Base-by-base conservation (phyloP, 352 stramenopile species). In the Pythium utonaiense region DNA sequence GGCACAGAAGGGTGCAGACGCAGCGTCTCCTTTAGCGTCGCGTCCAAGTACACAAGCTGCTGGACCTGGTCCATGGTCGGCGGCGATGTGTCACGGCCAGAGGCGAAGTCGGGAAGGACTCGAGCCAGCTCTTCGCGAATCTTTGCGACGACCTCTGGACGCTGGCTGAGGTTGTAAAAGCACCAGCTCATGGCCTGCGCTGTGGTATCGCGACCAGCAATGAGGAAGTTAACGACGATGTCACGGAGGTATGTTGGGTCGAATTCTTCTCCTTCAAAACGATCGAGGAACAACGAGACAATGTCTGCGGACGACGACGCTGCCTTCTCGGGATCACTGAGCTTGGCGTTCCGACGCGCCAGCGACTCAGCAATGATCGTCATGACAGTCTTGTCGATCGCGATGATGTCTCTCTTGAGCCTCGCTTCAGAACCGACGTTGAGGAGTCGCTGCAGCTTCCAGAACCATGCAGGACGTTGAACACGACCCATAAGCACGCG, bases 151-250 rank as follows among this genome's bases (percentile, higher is more conserved):
- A 89, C 73, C 3, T 71, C 31, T 4, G 82, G 87, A 30, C 95
- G 66, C 3, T 75, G 75, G 31, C 83, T 85, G 63, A 96, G 82
- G 72, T 91, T 84, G 41, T 92, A 66, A 22, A 96, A 49, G 42
- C 91, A 82, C 77, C 82, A 96, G 21, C 70, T 64, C 33, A 96
- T 64, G 17, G 66, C 82, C 36, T 74, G 75, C 4, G 86, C 78
- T 14, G 83, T 90, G 9, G 87, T 93, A 53, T 91, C 86, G 5
- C 86, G 78, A 12, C 84, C 80, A 1, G 77, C 84, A 8, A 86
- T 73, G 52, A 96, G 78, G 53, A 95, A 92, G 56, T 83, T 91
- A 25, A 93, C 60, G 10, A 83, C 74, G 56, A 93, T 86, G 65
- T 95, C 79, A 25, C 83, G 78, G 4, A 92, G 47, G 40, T 80